Evolutionary conservation across 2,329 filamentous ascomycete genomes (phyloP), one percentile per base, ranked within the genome.

Genomic region (Penicillium psychrosexuale): DNA sequence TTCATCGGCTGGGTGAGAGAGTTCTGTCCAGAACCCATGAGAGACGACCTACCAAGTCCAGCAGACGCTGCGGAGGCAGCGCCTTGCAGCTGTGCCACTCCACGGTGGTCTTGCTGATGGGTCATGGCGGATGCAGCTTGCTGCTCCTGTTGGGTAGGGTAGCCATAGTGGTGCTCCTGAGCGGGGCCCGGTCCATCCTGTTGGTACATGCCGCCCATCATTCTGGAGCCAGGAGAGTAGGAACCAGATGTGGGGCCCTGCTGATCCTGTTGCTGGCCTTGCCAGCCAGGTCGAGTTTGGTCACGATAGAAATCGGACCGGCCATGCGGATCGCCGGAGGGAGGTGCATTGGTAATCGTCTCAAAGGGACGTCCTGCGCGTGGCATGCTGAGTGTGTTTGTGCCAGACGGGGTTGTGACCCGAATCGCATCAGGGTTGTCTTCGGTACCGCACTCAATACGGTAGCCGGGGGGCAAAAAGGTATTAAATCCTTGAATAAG

Each of bases 401-500:
- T 97, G n/a, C 94, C 94, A 79, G 95, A 96, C 0, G 94, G 94
- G 0, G 94, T 99, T 0, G 94, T 99, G 15, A 99, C 94, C 61
- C 95, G 83, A 60, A 99, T 99, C 3, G 91, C 91, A 69, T 97
- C 96, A 1, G 93, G 93, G 66, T 97, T 93, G 61, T 95, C 93
- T 33, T 91, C 91, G 15, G 90, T 87, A 30, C 93, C 93, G 67
- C 94, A 99, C 71, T 99, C 94, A 57, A 99, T 99, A 55, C 94
- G 84, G 71, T 99, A 99, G 2, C 94, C 92, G 0, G 92, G 92
- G 3, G 94, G 94, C 8, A 99, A 78, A 71, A 99, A 99, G 0
- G 94, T 99, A 70, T 99, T 99, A 73, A 99, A 99, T 0, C 94
- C 94, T 73, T 97, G 93, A 46, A 99, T 97, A 27, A 96, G 82